Evolutionary conservation across 2,329 filamentous ascomycete species (phyloP).

Genomic region (Fusarium sp.): DNA sequence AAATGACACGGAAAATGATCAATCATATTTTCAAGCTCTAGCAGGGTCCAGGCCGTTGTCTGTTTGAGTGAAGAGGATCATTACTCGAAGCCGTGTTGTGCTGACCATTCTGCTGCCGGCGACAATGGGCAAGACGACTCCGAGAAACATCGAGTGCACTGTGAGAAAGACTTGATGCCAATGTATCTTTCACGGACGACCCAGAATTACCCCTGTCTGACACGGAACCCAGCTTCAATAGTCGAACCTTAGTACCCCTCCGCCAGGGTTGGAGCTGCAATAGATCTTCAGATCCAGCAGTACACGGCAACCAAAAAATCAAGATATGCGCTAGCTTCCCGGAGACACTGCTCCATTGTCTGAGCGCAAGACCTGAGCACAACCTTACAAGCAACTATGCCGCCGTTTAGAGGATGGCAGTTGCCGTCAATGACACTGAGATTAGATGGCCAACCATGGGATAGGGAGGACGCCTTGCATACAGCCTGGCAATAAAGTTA

Average conservation of each 20-base stretch:
- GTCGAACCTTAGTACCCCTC: constrained; percentile 33
- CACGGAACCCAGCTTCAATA: constrained; percentile 1
- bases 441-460: not conserved
- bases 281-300: constrained; percentile 41
- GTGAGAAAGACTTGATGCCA: constrained; percentile 25
- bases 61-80: not conserved
- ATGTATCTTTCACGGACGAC: constrained; percentile 13
- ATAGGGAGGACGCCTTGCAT: not conserved
- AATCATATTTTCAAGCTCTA: constrained; percentile 33
- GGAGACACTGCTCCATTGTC: constrained; percentile 35
- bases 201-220: constrained; percentile 18
- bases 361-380: constrained; percentile 7
- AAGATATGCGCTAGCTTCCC: constrained; percentile 21
- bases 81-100: constrained; percentile 15
- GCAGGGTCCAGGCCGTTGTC: constrained; percentile 22
- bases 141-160: constrained; percentile 21
- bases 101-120: constrained; percentile 16
- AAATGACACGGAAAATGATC: constrained; percentile 39
- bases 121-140: not conserved
- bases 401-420: not conserved
- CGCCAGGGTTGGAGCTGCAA: constrained; percentile 25
- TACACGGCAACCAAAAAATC: constrained; percentile 20
- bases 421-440: constrained; percentile 11
- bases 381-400: constrained; percentile 5
- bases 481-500: not conserved